Percentiles rank a stretch among this genome's conserved stretches.
phyloP scores from a whole-genome alignment of 2,329 filamentous ascomycete genomes.

The Colletotrichum sp. region DNA sequence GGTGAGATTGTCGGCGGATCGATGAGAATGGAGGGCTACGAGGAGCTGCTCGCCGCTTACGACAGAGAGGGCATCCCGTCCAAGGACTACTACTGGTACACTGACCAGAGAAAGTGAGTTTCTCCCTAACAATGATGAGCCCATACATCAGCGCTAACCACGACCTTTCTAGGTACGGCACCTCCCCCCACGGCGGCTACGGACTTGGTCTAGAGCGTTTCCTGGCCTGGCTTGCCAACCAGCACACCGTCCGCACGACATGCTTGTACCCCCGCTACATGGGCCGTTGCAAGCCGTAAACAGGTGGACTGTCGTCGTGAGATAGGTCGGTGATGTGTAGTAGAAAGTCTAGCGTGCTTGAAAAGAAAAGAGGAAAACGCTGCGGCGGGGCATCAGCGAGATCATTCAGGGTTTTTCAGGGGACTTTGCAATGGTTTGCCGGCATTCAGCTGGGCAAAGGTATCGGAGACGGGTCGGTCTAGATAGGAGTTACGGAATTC shows the following conservation, averaged over 20 bases:
- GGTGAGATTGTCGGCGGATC: slow-evolving; percentile 96
- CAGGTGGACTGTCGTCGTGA: not conserved
- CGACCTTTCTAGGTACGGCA: slow-evolving; percentile 72
- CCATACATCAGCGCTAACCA: not conserved
- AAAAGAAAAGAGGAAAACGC: not conserved
- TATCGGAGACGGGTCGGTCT: slow-evolving; percentile 8
- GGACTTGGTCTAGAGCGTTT: slow-evolving; percentile 87
- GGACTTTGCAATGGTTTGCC: slow-evolving; percentile 17
- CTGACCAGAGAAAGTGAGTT: slow-evolving; percentile 90
- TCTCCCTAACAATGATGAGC: not conserved
- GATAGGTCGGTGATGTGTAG: not conserved
- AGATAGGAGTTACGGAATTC: slow-evolving; percentile 21
- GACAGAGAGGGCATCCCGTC: slow-evolving; percentile 85
- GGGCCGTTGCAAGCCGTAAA: slow-evolving; percentile 78
- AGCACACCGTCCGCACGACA: slow-evolving; percentile 68
- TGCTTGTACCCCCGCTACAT: slow-evolving; percentile 84
- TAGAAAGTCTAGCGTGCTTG: not conserved
- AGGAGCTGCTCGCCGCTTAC: slow-evolving; percentile 89
- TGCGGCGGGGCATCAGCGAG: slow-evolving; percentile 9
- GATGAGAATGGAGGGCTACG: slow-evolving; percentile 94
- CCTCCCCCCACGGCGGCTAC: slow-evolving; percentile 90
- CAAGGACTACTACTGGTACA: slow-evolving; percentile 96
- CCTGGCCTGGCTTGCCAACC: slow-evolving; percentile 68
- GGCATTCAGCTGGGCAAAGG: not conserved
- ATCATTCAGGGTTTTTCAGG: not conserved